These are phyloP conservation scores for Liquidambar formosana DNA, from an alignment of 164 flowering plant species.

Conservation along the genomic window DNA sequence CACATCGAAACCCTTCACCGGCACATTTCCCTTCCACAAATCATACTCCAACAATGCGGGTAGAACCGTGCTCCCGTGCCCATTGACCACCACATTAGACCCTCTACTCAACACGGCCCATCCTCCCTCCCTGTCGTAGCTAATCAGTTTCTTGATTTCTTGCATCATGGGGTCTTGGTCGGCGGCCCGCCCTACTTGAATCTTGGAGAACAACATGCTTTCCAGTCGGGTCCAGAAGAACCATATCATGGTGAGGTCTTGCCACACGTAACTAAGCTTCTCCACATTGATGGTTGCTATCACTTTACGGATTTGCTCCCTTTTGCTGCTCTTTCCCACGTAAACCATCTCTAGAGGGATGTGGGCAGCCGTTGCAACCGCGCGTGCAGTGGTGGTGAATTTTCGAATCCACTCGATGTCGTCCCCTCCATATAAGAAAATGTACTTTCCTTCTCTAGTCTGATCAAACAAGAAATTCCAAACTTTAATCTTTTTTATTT, in stretches of 20 bases:
- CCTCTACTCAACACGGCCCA: conserved; percentile 16
- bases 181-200: conserved; percentile 3
- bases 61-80: neutral
- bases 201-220: conserved; percentile 23
- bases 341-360: conserved; percentile 22
- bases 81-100: conserved; percentile 8
- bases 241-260: neutral
- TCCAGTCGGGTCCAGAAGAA: conserved; percentile 24
- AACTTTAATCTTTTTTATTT: too few species aligned
- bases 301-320: neutral
- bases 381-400: conserved; percentile 9
- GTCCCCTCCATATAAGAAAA: conserved; percentile 29
- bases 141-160: conserved; percentile 15
- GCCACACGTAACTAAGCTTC: too few species aligned
- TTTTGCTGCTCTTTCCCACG: conserved; percentile 21
- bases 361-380: neutral
- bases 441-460: conserved; percentile 25
- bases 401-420: conserved; percentile 26
- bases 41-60: neutral
- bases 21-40: conserved; percentile 1
- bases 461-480: conserved; percentile 2
- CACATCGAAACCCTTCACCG: neutral
- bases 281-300: too few species aligned
- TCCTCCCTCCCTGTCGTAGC: conserved; percentile 7
- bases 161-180: conserved; percentile 9